Evolutionary conservation across 1,139 yeast genomes (phyloP), one percentile per base, ranked within the genome.

Genomic region (Scheffersomyces illinoinensis): DNA sequence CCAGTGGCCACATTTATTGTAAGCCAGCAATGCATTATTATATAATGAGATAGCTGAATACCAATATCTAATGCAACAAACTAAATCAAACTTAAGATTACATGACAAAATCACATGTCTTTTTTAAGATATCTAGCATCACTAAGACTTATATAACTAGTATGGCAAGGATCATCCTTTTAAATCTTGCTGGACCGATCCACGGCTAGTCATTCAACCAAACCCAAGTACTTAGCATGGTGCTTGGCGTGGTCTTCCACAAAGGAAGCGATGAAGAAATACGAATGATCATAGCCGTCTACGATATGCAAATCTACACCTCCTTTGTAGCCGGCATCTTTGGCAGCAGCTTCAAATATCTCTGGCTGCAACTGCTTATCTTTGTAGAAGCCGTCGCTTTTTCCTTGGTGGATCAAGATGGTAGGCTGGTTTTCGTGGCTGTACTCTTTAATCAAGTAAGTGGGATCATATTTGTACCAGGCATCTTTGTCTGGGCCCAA

Each of bases 251-350:
- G 98, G 54, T 88, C 92, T 61, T 85, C 90, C 24, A 90, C 91
- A 73, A 93, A 93, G 0, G 92, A 76, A 59, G 96, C 84, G 61
- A 95, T 84, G 73, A 93, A 95, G 74, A 85, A 95, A 77, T 93
- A 95, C 56, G 93, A 89, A 71, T 95, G 99, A 70, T 95, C 98
- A 70, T 88, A 93, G 2, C 95, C 97, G 3, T 90, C 93, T 39
- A 85, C 97, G 54, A 86, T 71, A 49, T 86, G 77, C 59, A 91
- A 74, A 53, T 84, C 79, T 61, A 93, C 81, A 57, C 85, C 81
- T 3, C 87, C 90, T 59, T 85, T 85, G 76, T 88, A 88, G 12
- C 75, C 73, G 0, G 90, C 77, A n/a, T 76, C 76, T 64, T 82
- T 74, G 1, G 90, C 84, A 1, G 97, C 96, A 52, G 82, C 84